These are phyloP conservation scores for Mucor saturninus DNA, from an alignment of 371 early-diverging fungal genomes.

Conservation along the genomic window DNA sequence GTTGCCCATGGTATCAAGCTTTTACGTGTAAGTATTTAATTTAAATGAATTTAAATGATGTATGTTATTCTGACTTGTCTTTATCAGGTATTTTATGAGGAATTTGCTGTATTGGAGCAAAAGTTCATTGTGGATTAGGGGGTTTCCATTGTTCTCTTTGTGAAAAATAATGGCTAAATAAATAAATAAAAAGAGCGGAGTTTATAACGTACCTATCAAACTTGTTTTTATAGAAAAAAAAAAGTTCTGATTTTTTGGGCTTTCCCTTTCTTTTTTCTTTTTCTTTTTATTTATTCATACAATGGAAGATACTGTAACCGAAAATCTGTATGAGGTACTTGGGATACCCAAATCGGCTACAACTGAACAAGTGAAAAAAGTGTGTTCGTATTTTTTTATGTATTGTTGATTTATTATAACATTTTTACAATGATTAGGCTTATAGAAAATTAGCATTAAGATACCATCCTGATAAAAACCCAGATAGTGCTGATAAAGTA, in stretches of 20 bases:
- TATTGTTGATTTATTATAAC: no score
- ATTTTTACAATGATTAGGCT: slow-evolving; percentile 21
- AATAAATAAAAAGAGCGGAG: no score
- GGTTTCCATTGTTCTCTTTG: background rate
- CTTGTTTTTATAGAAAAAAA: no score
- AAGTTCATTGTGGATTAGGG: slow-evolving; percentile 60
- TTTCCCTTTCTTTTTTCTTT: background rate
- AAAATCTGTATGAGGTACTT: slow-evolving; percentile 61
- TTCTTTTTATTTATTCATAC: slow-evolving; percentile 4
- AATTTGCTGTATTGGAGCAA: slow-evolving; percentile 61
- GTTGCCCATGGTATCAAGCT: slow-evolving; percentile 83
- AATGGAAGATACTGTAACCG: slow-evolving; percentile 22
- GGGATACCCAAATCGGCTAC: slow-evolving; percentile 65
- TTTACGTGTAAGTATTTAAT: slow-evolving; percentile 60
- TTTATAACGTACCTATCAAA: no score
- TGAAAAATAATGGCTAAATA: no score
- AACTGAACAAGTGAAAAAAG: slow-evolving; percentile 70
- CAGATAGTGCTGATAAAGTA: slow-evolving; percentile 50
- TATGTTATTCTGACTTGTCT: background rate
- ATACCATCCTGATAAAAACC: slow-evolving; percentile 78
- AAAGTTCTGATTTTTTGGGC: background rate
- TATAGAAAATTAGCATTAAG: slow-evolving; percentile 67
- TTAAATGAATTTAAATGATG: background rate
- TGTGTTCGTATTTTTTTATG: slow-evolving; percentile 17
- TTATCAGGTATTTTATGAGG: slow-evolving; percentile 63